Evolutionary conservation across 106 monocot genomes (phyloP), one percentile per base, ranked within the genome.

Genomic region (Dioscorea zingiberensis): DNA sequence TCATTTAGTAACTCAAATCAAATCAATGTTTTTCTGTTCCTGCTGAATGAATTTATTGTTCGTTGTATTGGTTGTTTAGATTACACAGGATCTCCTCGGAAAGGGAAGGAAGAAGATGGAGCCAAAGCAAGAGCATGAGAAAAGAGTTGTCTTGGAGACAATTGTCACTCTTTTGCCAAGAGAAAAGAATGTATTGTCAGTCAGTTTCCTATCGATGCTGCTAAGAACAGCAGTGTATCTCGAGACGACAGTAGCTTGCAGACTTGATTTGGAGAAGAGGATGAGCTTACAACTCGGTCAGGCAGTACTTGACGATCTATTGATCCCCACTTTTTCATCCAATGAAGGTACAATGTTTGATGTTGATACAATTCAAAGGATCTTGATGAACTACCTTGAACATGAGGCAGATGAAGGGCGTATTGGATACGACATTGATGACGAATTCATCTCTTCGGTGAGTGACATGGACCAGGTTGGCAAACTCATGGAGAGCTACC

Each of bases 201-300:
- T 97, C 15, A 88, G 91, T 68, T 97, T 92, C 63, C 74, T 97
- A 3, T 85, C 88, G 16, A 77, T 82, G 84, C 84, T 97, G 25
- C 69, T 97, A 27, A 72, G 91, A 25, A 80, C 88, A 23, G 74
- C 97, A 21, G 66, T 88, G 10, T 80, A 80, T 69, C 81, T 97
- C 3, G 85, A 97, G 56, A 88, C 88, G 15, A 92, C 91, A 10
- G 60, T 97, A 16, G 97, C 97, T 27, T 97, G 97, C 74, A 68
- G 86, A 47, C 80, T 92, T 18, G 91, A 92, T 66, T 83, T 97
- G 19, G 91, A 97, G 70, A 88, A 76, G 65, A 76, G 81, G 27
- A 97, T 97, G 25, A 71, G 76, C 3, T 28, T 76, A 59, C 97
- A 92, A 47, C 68, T 97, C 7, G 88, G 70, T 12, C 97, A 92